Base-by-base conservation (phyloP, 2,329 filamentous ascomycete species). In the Verticillium tricorpus region DNA sequence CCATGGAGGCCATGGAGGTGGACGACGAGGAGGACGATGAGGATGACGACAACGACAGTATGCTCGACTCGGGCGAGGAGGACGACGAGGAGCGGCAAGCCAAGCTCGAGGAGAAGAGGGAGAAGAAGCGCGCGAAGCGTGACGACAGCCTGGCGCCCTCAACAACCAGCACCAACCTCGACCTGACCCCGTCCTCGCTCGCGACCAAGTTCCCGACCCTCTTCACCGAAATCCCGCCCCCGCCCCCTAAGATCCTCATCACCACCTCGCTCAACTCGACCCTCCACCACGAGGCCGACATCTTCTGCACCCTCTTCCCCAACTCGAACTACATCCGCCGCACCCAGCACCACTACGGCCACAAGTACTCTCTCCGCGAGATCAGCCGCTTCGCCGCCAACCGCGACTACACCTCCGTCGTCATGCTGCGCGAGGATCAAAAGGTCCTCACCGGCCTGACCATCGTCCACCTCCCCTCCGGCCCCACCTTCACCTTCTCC, bases 311-410 rank as follows among this genome's bases (percentile, higher is more conserved):
- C 11, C 80, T 98, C 63, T 96, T 98, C 78, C 94, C 95, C 28
- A 93, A 96, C 78, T 82, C 80, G 62, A 89, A 89, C 74, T 97
- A 98, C 77, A 90, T 99, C 68, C 91, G 88, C 2, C 90, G 95
- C 62, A 93, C 91, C 8, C 86, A 88, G 12, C 93, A 97, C 74
- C 87, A 87, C 59, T 92, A 93, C 75, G 86, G 88, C 9, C 88
- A 97, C 82, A 96, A 96, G 73, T 98, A 97, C 80, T 94, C 90
- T 28, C 84, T 99, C 28, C 86, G 91, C 58, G 95, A 99, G 74
- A 98, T 99, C 67, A 87, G 90, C 70, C 86, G 88, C 66, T 98
- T 94, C 72, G 94, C 94, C 39, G 76, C 86, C 15, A 92, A 94
- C 70, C 85, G 92, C 56, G 87, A 89, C 50, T 98, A 91, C 77